Base-by-base conservation (phyloP, 2,329 filamentous ascomycete genomes). In the Pyrenochaeta sp. region DNA sequence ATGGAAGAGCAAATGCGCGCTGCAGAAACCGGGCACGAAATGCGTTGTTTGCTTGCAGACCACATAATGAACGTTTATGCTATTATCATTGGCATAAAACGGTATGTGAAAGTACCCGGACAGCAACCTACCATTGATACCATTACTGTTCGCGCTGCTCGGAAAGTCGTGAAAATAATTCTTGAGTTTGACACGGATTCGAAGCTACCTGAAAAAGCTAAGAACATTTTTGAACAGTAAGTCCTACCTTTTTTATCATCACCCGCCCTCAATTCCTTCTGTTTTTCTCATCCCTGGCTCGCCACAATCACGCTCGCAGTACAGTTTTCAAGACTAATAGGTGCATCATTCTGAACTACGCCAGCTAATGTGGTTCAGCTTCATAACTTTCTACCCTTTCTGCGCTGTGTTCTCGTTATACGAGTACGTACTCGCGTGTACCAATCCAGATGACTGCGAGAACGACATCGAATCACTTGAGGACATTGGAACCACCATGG, bases 401-500 rank as follows among this genome's bases (percentile, higher is more conserved):
- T 63, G 58, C 20, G 61, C 62, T 3, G 50, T 64, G 7, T 66
- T 67, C 44, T 51, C 60, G 1, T 55, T 67, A 2, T 67, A 67
- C 44, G 61, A 63, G 28, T 35, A 66, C 31, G 57, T 67, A 20
- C 46, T 67, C 15, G 55, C 54, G 2, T 58, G 51, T 28, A 47
- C 27, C 26, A 27, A 60, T 19, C 58, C 60, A 0, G 48, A 60
- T 0, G 49, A 60, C 13, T 66, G 61, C 48, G 60, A 61, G 27
- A 38, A 50, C 24, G 62, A 67, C 21, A 31, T 66, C n/a, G 26
- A 40, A 15, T 32, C 50, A 3, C 55, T 67, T 2, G 62, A 66
- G 32, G 36, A 34, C 7, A 49, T 65, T 7, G 63, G 52, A 3
- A 31, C 31, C 4, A 45, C 53, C 10, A 63, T 67, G 60, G 44